phyloP scores from a whole-genome alignment of 192 early-diverging fungal genomes.

The Funneliformis mosseae region DNA sequence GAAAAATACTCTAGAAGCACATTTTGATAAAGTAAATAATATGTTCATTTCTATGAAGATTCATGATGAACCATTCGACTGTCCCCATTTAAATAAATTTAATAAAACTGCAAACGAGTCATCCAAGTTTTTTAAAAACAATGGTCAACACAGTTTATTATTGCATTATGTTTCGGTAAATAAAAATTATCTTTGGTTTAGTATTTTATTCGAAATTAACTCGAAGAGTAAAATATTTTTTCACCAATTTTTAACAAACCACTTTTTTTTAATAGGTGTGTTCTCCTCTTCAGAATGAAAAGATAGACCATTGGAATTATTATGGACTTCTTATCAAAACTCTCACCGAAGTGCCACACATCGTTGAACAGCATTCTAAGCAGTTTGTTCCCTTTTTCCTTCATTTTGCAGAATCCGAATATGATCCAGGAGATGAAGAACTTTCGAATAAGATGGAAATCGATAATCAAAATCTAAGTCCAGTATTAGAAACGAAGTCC shows the following conservation, averaged over 20 bases:
- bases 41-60: conserved; percentile 18
- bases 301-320: conserved; percentile 74
- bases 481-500: conserved; percentile 17
- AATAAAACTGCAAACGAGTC: conserved; percentile 39
- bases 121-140: conserved; percentile 36
- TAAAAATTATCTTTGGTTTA: conserved; percentile 2
- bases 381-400: conserved; percentile 68
- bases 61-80: conserved; percentile 56
- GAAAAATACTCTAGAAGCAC: conserved; percentile 36
- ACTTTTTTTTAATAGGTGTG: conserved; percentile 30
- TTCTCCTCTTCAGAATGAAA: conserved; percentile 42
- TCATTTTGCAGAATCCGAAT: conserved; percentile 57
- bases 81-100: conserved; percentile 50
- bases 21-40: conserved; percentile 33
- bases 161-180: conserved; percentile 49
- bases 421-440: conserved; percentile 37
- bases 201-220: not conserved
- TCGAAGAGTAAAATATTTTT: not conserved
- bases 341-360: conserved; percentile 55
- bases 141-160: conserved; percentile 39
- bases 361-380: conserved; percentile 66
- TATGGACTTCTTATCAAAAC: conserved; percentile 63
- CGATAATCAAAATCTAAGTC: conserved; percentile 43
- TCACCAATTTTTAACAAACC: not conserved
- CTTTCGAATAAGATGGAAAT: conserved; percentile 34